Evolutionary conservation across 352 stramenopile species (phyloP).

Genomic region (Globisporangium sylvaticum): DNA sequence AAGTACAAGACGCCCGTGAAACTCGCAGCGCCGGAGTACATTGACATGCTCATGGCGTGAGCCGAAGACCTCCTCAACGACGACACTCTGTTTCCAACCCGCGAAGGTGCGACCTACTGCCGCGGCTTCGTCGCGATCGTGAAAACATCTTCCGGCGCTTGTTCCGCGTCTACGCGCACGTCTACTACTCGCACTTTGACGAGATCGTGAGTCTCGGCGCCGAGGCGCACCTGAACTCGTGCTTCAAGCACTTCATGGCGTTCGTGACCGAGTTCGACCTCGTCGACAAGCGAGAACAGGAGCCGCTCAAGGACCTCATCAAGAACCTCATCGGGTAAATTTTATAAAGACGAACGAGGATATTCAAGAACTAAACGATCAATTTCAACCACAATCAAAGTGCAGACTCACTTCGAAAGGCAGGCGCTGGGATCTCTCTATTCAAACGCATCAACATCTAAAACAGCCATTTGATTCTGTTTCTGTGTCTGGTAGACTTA

Average conservation of each 20-base stretch:
- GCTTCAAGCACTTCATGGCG: constrained; percentile 98
- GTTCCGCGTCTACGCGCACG: constrained; percentile 96
- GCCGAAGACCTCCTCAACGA: constrained; percentile 88
- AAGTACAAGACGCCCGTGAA: constrained; percentile 72
- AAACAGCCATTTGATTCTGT: neutral
- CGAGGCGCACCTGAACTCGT: constrained; percentile 96
- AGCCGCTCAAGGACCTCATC: constrained; percentile 93
- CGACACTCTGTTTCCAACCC: constrained; percentile 66
- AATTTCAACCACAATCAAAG: neutral
- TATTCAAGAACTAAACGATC: neutral
- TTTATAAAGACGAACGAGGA: neutral
- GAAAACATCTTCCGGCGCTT: constrained; percentile 94
- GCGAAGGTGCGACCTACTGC: constrained; percentile 64
- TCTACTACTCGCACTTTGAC: constrained; percentile 96
- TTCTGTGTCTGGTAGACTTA: constrained; percentile 16
- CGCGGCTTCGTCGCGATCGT: constrained; percentile 81
- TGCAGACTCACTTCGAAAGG: neutral
- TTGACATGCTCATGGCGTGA: constrained; percentile 91
- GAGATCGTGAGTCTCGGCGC: constrained; percentile 93
- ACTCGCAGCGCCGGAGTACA: constrained; percentile 85
- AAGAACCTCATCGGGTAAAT: constrained; percentile 77
- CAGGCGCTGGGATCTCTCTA: neutral
- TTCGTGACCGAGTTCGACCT: constrained; percentile 95
- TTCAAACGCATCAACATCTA: neutral
- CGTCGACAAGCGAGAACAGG: constrained; percentile 91